Conservation (phyloP, 352 stramenopile genomes). For the Phytopythium sindhum region DNA sequence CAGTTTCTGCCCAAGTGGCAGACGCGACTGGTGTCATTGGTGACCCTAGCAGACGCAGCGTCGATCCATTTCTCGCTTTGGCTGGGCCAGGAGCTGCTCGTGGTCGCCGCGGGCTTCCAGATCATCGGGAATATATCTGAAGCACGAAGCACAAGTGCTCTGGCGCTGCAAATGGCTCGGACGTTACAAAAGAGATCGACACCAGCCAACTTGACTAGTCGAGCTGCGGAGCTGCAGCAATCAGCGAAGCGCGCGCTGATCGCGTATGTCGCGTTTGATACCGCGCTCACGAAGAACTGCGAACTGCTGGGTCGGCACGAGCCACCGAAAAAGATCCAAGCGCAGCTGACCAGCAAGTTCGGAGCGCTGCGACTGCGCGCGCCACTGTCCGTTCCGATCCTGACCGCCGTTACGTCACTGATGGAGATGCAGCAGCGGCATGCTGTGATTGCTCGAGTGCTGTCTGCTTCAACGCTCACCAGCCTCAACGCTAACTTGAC, state of each 20-base stretch:
- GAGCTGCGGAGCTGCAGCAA: background rate
- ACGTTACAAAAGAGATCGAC: background rate
- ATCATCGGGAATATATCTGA: background rate
- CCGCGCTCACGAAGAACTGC: constrained; percentile 8
- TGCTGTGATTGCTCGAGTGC: constrained; percentile 11
- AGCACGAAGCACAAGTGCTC: background rate
- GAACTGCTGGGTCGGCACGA: constrained; percentile 15
- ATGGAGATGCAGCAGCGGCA: constrained; percentile 20
- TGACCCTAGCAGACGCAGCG: background rate
- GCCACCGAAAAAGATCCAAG: constrained; percentile 16
- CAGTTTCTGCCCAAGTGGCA: background rate
- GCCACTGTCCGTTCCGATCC: constrained; percentile 21
- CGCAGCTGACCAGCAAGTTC: constrained; percentile 19
- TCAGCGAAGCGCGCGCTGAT: constrained; percentile 16
- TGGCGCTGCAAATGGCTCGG: background rate
- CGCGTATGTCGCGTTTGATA: constrained; percentile 25
- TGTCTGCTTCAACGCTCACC: constrained; percentile 16
- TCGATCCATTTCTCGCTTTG: background rate
- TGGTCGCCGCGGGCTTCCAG: constrained; percentile 1
- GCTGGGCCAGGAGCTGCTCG: background rate
- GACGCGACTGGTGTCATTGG: background rate
- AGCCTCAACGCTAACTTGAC: constrained; percentile 15
- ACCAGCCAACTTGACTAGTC: background rate
- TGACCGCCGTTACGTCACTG: constrained; percentile 11
- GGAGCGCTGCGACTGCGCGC: constrained; percentile 14